Evolutionary conservation across 2,329 filamentous ascomycete species (phyloP), one percentile per base, ranked within the genome.

Genomic region (Xylaria sp.): DNA sequence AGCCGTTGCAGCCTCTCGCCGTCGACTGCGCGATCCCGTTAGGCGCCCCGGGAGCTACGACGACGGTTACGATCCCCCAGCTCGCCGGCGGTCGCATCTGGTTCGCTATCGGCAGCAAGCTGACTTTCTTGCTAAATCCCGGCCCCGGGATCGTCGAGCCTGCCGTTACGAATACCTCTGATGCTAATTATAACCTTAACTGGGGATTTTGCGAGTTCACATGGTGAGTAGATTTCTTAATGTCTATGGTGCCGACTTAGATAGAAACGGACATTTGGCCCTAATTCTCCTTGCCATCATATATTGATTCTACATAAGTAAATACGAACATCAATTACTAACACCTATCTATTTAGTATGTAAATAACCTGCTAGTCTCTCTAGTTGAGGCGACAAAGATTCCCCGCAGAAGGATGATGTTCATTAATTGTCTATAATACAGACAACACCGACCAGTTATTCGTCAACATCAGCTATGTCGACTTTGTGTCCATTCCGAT

Each of bases 61-160:
- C 82, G 32, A 87, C 82, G 2, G 82, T 92, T 27, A 89, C 86
- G 0, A 88, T 94, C 69, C 92, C 92, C 11, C 89, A 89, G 68
- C 84, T 93, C 30, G 90, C 87, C 2, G 91, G 91, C 24, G 91
- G 88, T 1, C 86, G 92, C 61, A 88, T 94, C 77, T 94, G 90
- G 89, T 91, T 93, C 78, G 88, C 85, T 64, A 82, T 87, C 67
- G 86, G 86, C 72, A 80, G 80, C 53, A 85, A 85, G 42, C 83
- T 94, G 57, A 88, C 84, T 0, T 94, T 94, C 79, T 82, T 88
- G 12, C 78, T 94, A 61, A 94, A 94, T 78, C 90, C 88, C 30
- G 89, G 88, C 17, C 89, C 92, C 6, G 90, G 88, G 1, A 83
- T 94, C 14, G 92, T 94, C 51, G 92, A 94, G 79, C 92, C 92